Evolutionary conservation across 108 stramenopile genomes (phyloP), one percentile per base, ranked within the genome.

Genomic region (Bacterosira constricta): DNA sequence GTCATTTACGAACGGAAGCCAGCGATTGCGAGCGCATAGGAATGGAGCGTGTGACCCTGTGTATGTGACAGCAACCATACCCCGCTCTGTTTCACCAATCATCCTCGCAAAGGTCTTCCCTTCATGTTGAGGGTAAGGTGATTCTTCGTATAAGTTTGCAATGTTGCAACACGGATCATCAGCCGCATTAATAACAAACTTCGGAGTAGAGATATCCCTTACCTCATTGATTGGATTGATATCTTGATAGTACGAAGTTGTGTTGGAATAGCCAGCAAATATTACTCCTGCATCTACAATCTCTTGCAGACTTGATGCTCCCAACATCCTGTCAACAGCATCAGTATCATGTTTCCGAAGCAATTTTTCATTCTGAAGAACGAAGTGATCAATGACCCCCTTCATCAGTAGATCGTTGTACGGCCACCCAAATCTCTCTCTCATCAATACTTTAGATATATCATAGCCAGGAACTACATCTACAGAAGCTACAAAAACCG

Each of bases 121-220:
- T 0, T 57, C 54, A 45, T 85, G 84, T 25, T 77, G 59, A 12
- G 56, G 50, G 44, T 79, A 85, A 6, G 80, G 76, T 4, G 69
- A 72, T 46, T 25, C 18, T 39, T 85, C 84, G 54, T 85, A 85
- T 21, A 85, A 58, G 44, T 73, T 85, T 17, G 23, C 36, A 34
- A 85, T 81, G 41, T 67, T 36, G 64, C 79, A 85, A 57, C 79
- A 81, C 21, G 84, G 84, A 67, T 85, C 84, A 64, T 85, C 84
- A 20, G 66, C 47, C 9, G 76, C 38, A 64, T 85, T 85, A 66
- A 85, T 56, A 0, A 85, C 80, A 32, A 85, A 44, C 31, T 63
- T 73, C 18, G 84, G 84, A 27, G 84, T 85, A 7, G 75, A 61
- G 35, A 81, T 85, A 46, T 74, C 42, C 12, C 44, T 57, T 39